Evolutionary conservation across 805 yeast genomes (phyloP), one percentile per base, ranked within the genome.

Genomic region (Blastobotrys muscicola): DNA sequence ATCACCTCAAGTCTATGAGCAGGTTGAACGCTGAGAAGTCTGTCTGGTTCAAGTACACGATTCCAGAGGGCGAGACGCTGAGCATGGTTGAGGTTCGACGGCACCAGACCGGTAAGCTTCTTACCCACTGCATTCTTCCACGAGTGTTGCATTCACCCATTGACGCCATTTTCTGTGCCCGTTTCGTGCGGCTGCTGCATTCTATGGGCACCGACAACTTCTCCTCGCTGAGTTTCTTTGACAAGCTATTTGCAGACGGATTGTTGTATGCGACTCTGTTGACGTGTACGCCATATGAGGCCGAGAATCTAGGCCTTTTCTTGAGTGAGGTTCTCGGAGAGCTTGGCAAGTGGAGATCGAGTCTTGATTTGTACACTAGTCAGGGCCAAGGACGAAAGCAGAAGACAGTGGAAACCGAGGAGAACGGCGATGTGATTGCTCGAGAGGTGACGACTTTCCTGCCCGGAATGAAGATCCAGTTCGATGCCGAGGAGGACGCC

Each of bases 221-320:
- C 36, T 59, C 66, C 2, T 45, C 78, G 2, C 46, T 73, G 16
- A 47, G 48, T 5, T 49, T 74, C 2, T 55, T 75, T 26, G 69
- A 75, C 32, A 59, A 58, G 13, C 61, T 86, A 16, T 71, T 85
- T 45, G 57, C 64, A 0, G 64, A 66, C 3, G 66, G 68, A 8
- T 59, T 78, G 10, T 57, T 85, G 39, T 70, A 70, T 39, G 72
- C 81, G 2, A 71, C 85, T 2, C 56, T 87, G 9, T 80, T 75
- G 52, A 76, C 90, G 1, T 74, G 78, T 43, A 83, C 96, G 0
- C 72, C 85, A 0, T 61, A 70, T 3, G 96, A 89, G 56, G 79
- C 94, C 1, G 94, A 87, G 52, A 83, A 84, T 56, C 59, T 87
- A 33, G 95, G 95, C 3, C 60, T 85, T 9, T 87, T 89, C 51